Percentiles rank a stretch among this genome's conserved stretches.
Evolutionary conservation across 768 basidiomycete genomes (phyloP).

Genomic region (Kwoniella pini): DNA sequence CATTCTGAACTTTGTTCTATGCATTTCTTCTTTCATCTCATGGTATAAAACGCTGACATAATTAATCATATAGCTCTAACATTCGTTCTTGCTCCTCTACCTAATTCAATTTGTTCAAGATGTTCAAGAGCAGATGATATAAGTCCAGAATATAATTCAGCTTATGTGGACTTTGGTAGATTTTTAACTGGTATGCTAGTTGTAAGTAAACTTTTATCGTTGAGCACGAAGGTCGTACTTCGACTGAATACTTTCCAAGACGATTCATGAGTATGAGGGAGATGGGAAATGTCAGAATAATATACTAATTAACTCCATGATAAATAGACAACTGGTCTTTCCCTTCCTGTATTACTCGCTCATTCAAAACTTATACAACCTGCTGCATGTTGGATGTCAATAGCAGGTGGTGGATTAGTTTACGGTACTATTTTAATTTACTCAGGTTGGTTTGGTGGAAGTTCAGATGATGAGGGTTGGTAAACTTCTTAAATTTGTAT

Average conservation of each 20-base stretch:
- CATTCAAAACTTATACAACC: constrained; percentile 84
- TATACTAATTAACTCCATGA: not conserved
- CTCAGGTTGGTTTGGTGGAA: constrained; percentile 48
- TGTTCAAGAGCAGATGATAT: constrained; percentile 84
- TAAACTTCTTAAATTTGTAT: not conserved
- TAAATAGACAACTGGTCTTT: constrained; percentile 69
- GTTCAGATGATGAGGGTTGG: constrained; percentile 46
- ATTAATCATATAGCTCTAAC: constrained; percentile 67
- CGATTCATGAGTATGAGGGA: no score
- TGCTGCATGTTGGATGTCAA: constrained; percentile 89
- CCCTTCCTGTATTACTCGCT: constrained; percentile 85
- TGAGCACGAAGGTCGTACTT: no score
- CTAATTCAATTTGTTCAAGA: constrained; percentile 90
- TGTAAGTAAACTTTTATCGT: no score
- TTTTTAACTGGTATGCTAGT: constrained; percentile 90
- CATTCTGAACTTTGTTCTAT: no score
- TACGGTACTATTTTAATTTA: constrained; percentile 91
- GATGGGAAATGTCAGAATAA: no score
- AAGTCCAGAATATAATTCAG: constrained; percentile 66
- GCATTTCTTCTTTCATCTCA: no score
- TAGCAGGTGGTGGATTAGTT: constrained; percentile 87
- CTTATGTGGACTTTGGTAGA: constrained; percentile 78
- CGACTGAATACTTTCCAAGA: no score
- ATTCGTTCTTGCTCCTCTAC: constrained; percentile 92
- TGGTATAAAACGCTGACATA: not conserved